Base-by-base conservation (phyloP, 2,329 filamentous ascomycete genomes). In the Apiospora sp. region DNA sequence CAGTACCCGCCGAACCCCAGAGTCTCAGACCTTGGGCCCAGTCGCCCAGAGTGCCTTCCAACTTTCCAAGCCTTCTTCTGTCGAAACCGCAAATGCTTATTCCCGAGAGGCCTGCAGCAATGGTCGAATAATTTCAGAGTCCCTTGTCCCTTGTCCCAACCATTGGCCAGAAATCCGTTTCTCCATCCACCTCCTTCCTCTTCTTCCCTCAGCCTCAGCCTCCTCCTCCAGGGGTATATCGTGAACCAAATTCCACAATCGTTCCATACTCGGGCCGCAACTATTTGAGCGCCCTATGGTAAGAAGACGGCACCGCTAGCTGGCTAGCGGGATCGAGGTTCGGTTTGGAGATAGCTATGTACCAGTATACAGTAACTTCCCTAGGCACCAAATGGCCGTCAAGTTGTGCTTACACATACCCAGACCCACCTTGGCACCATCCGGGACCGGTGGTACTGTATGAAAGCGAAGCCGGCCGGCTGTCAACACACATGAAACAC, bases 331-430 rank as follows among this genome's bases (percentile, higher is more conserved):
- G 4, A 16, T 58, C 51, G 6, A 58, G 27, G 30, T 6, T 30
- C 51, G 51, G 13, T 30, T 30, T 58, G 51, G 51, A 14, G 48
- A 51, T 16, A 5, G 24, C 24, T 51, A 30, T 30, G 27, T 30
- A 30, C 27, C 27, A 30, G 27, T 30, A 30, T 30, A 30, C 27
- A 30, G 27, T 30, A 30, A 30, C 27, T 30, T 30, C 16, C 13
- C 51, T 34, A n/a, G n/a, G n/a, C n/a, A 30, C 24, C 51, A 6
- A 58, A 30, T 4, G 51, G 24, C 24, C 24, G 51, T 30, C 51
- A 58, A 58, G 27, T 1, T 41, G 1, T 64, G 58, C 58, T 64
- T 64, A 64, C 58, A 64, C 58, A 64, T 64, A 41, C 37, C 37
- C 37, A 41, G 8, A 41, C 12, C 54, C 54, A 61, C 30, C 54